These are phyloP conservation scores for Moesziomyces parantarcticus DNA, from an alignment of 1,284 basidiomycete species.

Conservation along the genomic window DNA sequence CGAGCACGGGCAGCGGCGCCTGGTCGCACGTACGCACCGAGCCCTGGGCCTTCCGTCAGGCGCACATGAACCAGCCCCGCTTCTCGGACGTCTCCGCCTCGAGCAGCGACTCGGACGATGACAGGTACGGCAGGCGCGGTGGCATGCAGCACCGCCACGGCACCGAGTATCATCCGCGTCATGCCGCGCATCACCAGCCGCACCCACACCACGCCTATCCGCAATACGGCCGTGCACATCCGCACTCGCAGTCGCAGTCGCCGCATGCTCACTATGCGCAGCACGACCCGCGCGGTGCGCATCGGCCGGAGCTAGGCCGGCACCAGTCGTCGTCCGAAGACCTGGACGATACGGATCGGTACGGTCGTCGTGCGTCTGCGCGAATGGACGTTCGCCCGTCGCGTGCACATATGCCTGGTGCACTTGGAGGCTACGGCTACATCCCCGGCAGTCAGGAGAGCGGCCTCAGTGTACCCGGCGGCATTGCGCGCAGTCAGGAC, in stretches of 20 bases:
- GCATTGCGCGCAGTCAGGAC: conserved; percentile 25
- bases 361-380: conserved; percentile 2
- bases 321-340: conserved; percentile 43
- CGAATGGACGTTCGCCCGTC: conserved; percentile 4
- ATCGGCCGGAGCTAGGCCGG: conserved; percentile 19
- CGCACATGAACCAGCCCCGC: conserved; percentile 38
- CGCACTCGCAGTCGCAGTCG: background rate
- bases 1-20: conserved; percentile 28
- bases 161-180: conserved; percentile 11
- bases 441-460: conserved; percentile 64
- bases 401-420: conserved; percentile 36
- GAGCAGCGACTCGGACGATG: conserved; percentile 44
- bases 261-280: conserved; percentile 21
- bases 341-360: conserved; percentile 28
- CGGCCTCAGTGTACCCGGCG: conserved; percentile 43
- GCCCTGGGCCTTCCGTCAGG: conserved; percentile 43
- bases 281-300: conserved; percentile 9
- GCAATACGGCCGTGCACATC: background rate
- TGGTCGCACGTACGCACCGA: conserved; percentile 47
- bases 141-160: conserved; percentile 20
- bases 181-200: conserved; percentile 11
- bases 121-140: conserved; percentile 18
- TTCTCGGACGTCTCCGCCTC: conserved; percentile 45
- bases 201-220: conserved; percentile 11
- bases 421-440: conserved; percentile 60